Base-by-base conservation (phyloP, 805 yeast genomes). In the Ogataea saltuana region DNA sequence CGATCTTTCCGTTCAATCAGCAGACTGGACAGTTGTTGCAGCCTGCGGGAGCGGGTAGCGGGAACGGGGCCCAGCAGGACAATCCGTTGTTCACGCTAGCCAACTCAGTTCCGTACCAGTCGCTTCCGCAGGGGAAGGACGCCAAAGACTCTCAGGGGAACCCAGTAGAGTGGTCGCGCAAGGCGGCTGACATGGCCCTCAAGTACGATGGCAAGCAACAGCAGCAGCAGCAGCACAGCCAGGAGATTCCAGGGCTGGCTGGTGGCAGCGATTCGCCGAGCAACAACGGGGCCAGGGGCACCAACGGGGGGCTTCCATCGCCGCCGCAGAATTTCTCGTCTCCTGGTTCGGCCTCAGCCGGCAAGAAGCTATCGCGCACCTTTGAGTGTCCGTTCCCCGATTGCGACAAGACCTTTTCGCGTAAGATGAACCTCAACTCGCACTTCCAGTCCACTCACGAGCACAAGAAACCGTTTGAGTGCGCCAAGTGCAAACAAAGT, bases 381-480 rank as follows among this genome's bases (percentile, higher is more conserved):
- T 62, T 56, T 33, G 46, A 42, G 4, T 63, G 67, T 49, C 51
- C 54, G 6, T 49, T 46, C 41, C 54, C 58, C 1, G 58, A 46
- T 18, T 64, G 69, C 45, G 51, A 45, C 19, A 62, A 61, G 45
- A 44, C 56, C 2, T 64, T 63, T 38, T 63, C 68, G 34, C 47
- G 69, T 12, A 60, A 60, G 39, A 54, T 64, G 61, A 64, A 64
- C 42, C 53, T 60, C 29, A 55, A 59, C 25, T 64, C 68, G 9
- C 69, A 64, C 43, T 50, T 54, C 25, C 62, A 61, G 35, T 64
- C 69, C 10, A 46, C 59, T 2, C 69, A 64, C 44, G 63, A 60
- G 40, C 63, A 61, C 39, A 55, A 57, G 35, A 64, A 64, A 39
- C 67, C 67, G 11, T 64, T 61, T 38, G 38, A 46, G 28, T 64